Base-by-base conservation (phyloP, 148 eudicot genomes). In the Rhododendron griersonianum region DNA sequence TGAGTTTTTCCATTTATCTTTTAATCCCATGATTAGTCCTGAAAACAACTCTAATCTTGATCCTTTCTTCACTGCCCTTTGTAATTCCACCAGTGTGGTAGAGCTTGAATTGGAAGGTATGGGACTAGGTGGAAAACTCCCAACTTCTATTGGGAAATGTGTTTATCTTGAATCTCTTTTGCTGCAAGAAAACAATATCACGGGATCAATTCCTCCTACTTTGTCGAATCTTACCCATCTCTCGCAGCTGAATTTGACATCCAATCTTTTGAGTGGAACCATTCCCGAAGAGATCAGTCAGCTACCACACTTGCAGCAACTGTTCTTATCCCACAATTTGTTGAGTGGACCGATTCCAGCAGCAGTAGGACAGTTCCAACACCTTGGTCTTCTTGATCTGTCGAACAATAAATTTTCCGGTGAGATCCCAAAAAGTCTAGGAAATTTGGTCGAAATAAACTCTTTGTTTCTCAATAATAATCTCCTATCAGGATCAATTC, bases 21-120 rank as follows among this genome's bases (percentile, higher is more conserved):
- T 85, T 55, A 90, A 82, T 69, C 30, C 83, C 19, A 73, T 90
- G 85, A 67, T 63, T 39, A 88, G 90, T 73, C 90, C 88, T 37
- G 88, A 90, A 23, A 59, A 65, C 28, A 90, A 88, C 86, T 85
- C 86, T 39, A 87, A 88, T 65, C 87, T 90, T 63, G 89, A 87
- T 21, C 87, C 89, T 11, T 90, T 90, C 83, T 90, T 90, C 83
- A 55, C 57, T 45, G 87, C 89, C 16, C 83, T 88, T 44, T 67
- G 76, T 21, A 90, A 90, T 69, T 76, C 85, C 81, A 79, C 86
- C 8, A 35, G 0, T 51, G 41, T 90, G 10, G 7, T 44, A 15
- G 92, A 90, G 87, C 84, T 90, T 53, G 89, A 88, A 83, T 48
- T 90, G 87, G 86, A 86, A 7, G 92, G 89, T 19, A 53, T 85